phyloP scores from a whole-genome alignment of 805 yeast species.

The Yamadazyma paraphyllophila region DNA sequence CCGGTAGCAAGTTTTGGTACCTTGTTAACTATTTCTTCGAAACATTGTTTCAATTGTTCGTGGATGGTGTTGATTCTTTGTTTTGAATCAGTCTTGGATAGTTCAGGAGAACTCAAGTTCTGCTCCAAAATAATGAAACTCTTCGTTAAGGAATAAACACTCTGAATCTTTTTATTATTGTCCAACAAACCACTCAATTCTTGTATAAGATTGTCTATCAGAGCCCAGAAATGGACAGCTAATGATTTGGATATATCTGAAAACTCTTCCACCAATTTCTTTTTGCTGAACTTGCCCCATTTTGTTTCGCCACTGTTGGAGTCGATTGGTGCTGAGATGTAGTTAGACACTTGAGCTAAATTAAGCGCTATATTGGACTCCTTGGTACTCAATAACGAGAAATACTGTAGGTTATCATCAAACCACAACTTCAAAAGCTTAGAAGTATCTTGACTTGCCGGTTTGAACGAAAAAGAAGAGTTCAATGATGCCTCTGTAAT shows the following conservation, averaged over 20 bases:
- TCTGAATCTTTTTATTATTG: not conserved
- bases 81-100: not conserved
- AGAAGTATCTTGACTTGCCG: slow-evolving; percentile 5
- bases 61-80: not conserved
- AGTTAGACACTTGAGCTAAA: slow-evolving; percentile 5
- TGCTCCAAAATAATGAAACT: slow-evolving; percentile 4
- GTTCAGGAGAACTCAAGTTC: not conserved
- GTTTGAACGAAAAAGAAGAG: slow-evolving; percentile 9
- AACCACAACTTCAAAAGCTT: slow-evolving; percentile 18
- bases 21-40: not conserved
- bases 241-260: slow-evolving; percentile 10
- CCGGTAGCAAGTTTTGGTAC: not conserved
- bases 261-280: slow-evolving; percentile 16
- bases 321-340: slow-evolving; percentile 4
- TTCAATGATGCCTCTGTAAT: slow-evolving; percentile 12
- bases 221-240: not conserved
- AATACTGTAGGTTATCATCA: slow-evolving; percentile 8
- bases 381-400: slow-evolving; percentile 2
- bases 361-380: not conserved
- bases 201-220: not conserved
- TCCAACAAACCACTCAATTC: not conserved
- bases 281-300: slow-evolving; percentile 21
- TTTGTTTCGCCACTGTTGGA: slow-evolving; percentile 1
- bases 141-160: slow-evolving; percentile 1
- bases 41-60: not conserved